Evolutionary conservation across 2,329 filamentous ascomycete genomes (phyloP), one percentile per base, ranked within the genome.

Genomic region (Neocucurbitaria cava): DNA sequence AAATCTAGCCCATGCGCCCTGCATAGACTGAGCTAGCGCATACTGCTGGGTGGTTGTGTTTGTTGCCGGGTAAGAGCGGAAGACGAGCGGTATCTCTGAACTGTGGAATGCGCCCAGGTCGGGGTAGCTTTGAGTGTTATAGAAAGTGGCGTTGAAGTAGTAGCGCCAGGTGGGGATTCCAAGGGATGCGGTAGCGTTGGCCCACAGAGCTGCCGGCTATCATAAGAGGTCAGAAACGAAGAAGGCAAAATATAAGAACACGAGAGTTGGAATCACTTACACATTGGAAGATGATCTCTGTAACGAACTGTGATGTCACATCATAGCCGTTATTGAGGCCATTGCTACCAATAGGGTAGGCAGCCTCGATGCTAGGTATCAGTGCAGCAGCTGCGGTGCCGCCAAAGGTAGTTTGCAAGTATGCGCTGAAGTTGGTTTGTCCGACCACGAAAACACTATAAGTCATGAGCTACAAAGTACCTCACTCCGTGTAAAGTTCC

Each of bases 121-220:
- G 2, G 54, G 44, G 24, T 52, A 58, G 2, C 45, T 45, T 36
- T 62, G 65, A 1, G 61, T 62, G 18, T 71, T 71, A 8, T 53
- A 26, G 44, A 71, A 72, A 1, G 64, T 62, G 7, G 70, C 68
- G 51, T 72, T 73, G 58, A 65, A 73, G 52, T 62, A 61, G 46
- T 68, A 70, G 23, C 68, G 64, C 66, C 65, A 71, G 2, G 64
- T 59, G 3, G 66, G 64, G 1, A 68, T 65, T 2, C 65, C 64
- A 3, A 56, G 52, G 0, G 54, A 51, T 2, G 66, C 61, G 3
- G 64, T 62, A 3, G 68, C 68, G 15, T 69, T 65, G 7, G 65
- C 60, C 51, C 63, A 65, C 1, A 67, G 53, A 5, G 65, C 65
- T 44, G 56, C 51, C 1, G 64, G 58, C 46, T 49, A 24, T 42